A percentile compares a stretch with the other conserved stretches of the same genome.
Conservation (phyloP, 2,329 filamentous ascomycete genomes). For the Periconia sp. region DNA sequence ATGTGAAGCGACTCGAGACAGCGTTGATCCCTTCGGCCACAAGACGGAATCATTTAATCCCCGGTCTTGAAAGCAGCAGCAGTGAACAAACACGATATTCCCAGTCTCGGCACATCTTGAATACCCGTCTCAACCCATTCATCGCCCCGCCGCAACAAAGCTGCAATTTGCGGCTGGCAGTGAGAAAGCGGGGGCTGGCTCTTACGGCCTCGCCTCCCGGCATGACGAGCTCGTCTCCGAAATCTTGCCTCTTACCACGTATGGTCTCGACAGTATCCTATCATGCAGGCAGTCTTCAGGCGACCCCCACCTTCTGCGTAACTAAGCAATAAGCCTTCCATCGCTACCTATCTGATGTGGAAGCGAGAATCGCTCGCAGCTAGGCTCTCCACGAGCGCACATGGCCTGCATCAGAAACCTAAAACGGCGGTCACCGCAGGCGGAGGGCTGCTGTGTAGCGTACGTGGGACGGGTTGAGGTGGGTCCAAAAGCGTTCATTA, state of each 20-base stretch:
- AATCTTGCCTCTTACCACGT: not conserved
- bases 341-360: too few relatives aligned
- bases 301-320: not conserved
- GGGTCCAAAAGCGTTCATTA: conserved; percentile 21
- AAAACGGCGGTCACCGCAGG: conserved; percentile 26
- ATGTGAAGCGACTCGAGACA: too few relatives aligned
- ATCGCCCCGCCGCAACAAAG: not conserved
- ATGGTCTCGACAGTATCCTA: not conserved
- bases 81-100: not conserved
- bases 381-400: conserved; percentile 1
- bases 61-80: not conserved
- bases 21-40: conserved; percentile 1
- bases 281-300: too few relatives aligned
- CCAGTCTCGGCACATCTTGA: not conserved
- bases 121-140: not conserved
- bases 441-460: conserved; percentile 17
- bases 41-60: not conserved
- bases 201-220: not conserved
- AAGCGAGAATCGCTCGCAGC: conserved; percentile 4
- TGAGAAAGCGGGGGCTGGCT: not conserved
- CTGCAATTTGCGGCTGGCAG: conserved; percentile 1
- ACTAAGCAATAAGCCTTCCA: too few relatives aligned
- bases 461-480: conserved; percentile 22
- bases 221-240: not conserved
- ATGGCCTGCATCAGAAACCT: conserved; percentile 18